These are phyloP conservation scores for Emericellopsis terricola DNA, from an alignment of 495 filamentous ascomycete genomes.

Conservation along the genomic window DNA sequence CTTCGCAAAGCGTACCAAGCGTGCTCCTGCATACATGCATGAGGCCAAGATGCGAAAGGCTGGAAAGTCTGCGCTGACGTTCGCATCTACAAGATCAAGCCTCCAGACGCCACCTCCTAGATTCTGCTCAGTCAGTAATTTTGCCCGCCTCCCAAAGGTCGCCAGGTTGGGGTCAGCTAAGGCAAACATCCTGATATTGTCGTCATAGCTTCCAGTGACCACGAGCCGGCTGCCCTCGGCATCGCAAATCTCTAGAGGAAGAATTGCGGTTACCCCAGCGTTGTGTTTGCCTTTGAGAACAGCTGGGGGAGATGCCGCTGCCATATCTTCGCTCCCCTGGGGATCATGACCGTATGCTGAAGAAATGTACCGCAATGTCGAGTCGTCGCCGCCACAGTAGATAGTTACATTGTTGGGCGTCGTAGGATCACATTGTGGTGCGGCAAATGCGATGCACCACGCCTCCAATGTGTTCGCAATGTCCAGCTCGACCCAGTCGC, in stretches of 20 bases:
- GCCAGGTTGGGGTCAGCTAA: constrained; percentile 21
- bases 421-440: constrained; percentile 2
- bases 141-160: constrained; percentile 9
- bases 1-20: constrained; percentile 39
- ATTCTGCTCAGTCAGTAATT: constrained; percentile 39
- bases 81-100: constrained; percentile 37
- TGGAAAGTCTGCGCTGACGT: constrained; percentile 7
- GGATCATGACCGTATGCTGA: no score
- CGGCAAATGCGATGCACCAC: constrained; percentile 45
- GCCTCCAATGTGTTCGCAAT: constrained; percentile 37
- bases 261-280: constrained; percentile 77
- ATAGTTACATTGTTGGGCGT: constrained; percentile 8
- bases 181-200: constrained; percentile 49
- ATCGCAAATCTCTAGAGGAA: constrained; percentile 35
- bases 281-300: constrained; percentile 38
- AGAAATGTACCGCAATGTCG: constrained; percentile 18
- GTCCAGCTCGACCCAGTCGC: constrained; percentile 10
- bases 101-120: constrained; percentile 88
- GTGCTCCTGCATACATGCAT: constrained; percentile 81
- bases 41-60: constrained; percentile 52
- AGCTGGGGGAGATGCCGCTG: no score
- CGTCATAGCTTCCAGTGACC: constrained; percentile 87
- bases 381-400: constrained; percentile 58
- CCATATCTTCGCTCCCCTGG: no score
- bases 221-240: constrained; percentile 31